Percentiles rank a stretch among this genome's conserved stretches.
These are phyloP conservation scores for Ascochyta rabiei DNA, from an alignment of 2,329 filamentous ascomycete species.

Conservation along the genomic window DNA sequence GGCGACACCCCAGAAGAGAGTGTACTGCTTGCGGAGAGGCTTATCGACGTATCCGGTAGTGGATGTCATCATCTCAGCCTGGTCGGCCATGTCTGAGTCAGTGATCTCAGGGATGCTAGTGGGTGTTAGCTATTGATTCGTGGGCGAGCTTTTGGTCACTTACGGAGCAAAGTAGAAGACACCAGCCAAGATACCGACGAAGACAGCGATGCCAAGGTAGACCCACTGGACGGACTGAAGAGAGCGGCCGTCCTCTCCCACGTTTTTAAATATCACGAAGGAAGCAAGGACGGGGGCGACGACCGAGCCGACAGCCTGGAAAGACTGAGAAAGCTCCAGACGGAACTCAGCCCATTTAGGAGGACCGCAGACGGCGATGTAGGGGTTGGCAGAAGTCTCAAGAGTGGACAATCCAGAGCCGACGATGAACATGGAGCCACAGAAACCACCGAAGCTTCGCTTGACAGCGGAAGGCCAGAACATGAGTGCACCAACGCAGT, in stretches of 20 bases:
- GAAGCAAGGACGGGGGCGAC: slow-evolving; percentile 75
- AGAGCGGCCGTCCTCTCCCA: slow-evolving; percentile 63
- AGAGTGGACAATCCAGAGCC: slow-evolving; percentile 75
- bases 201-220: slow-evolving; percentile 78
- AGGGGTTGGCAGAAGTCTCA: slow-evolving; percentile 80
- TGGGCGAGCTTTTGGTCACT: neutral
- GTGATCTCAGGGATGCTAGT: slow-evolving; percentile 68
- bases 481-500: slow-evolving; percentile 73
- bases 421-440: slow-evolving; percentile 72
- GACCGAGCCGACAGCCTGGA: slow-evolving; percentile 77
- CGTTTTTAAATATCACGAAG: slow-evolving; percentile 72
- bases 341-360: slow-evolving; percentile 76
- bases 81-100: slow-evolving; percentile 65
- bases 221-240: slow-evolving; percentile 81
- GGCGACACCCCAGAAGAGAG: slow-evolving; percentile 44
- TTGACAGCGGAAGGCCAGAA: slow-evolving; percentile 84
- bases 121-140: neutral
- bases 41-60: slow-evolving; percentile 62
- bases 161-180: slow-evolving; percentile 68
- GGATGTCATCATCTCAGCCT: slow-evolving; percentile 40
- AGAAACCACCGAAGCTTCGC: slow-evolving; percentile 75
- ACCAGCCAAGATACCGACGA: slow-evolving; percentile 69
- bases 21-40: slow-evolving; percentile 68
- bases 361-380: slow-evolving; percentile 75
- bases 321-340: slow-evolving; percentile 77